phyloP scores from a whole-genome alignment of 2,329 filamentous ascomycete species.

The Claviceps sp. region DNA sequence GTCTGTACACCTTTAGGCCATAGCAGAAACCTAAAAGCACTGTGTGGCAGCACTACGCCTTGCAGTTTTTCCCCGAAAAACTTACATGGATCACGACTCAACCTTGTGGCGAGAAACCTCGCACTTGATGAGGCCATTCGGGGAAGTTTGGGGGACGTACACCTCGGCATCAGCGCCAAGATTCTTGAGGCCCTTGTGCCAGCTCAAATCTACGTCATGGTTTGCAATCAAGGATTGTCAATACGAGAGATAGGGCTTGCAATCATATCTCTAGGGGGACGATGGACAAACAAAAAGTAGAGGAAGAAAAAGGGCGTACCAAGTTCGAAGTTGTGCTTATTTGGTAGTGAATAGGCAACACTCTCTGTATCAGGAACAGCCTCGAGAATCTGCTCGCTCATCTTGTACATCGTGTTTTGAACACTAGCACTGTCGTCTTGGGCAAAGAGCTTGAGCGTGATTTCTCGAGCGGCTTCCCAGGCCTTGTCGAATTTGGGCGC shows the following conservation, averaged over 20 bases:
- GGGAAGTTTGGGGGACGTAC: constrained; percentile 81
- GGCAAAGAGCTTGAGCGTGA: constrained; percentile 87
- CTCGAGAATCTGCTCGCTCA: constrained; percentile 76
- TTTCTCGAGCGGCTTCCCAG: constrained; percentile 62
- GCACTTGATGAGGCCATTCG: constrained; percentile 92
- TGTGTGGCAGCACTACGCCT: background rate
- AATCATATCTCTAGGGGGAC: background rate
- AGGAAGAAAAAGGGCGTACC: constrained; percentile 38
- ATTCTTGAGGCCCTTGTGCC: constrained; percentile 93
- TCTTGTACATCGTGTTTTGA: constrained; percentile 98
- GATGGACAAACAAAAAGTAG: background rate
- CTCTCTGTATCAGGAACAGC: constrained; percentile 56
- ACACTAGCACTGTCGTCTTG: constrained; percentile 85
- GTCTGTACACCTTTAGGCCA: background rate
- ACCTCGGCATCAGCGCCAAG: constrained; percentile 92
- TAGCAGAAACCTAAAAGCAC: background rate
- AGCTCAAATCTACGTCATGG: constrained; percentile 59
- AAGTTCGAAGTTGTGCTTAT: constrained; percentile 98
- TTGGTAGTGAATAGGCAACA: constrained; percentile 77
- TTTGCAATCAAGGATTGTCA: background rate
- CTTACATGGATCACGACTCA: background rate
- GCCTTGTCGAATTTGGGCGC: constrained; percentile 62
- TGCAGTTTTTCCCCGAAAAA: background rate
- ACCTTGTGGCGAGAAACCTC: constrained; percentile 52
- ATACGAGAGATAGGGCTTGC: background rate